These are phyloP conservation scores for Heliamphora pulchella DNA, from an alignment of 179 eudicot genomes.

Conservation along the genomic window DNA sequence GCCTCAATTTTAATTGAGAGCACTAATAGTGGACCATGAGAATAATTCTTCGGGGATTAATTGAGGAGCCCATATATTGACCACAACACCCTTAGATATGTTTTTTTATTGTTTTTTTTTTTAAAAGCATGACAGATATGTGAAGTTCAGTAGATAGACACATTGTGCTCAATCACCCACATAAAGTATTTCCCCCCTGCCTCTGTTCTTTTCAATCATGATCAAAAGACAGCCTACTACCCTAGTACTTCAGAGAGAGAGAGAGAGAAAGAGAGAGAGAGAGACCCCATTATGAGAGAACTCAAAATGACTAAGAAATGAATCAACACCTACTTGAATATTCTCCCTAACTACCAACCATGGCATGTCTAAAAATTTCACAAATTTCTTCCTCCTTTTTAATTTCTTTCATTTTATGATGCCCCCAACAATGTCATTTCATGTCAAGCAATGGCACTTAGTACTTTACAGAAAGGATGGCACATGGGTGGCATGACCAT, in stretches of 20 bases:
- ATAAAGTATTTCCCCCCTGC: background rate
- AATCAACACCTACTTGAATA: no score
- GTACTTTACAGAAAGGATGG: conserved; percentile 47
- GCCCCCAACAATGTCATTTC: conserved; percentile 38
- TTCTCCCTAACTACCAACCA: conserved; percentile 23
- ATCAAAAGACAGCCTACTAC: background rate
- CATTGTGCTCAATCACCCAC: background rate
- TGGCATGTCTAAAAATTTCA: conserved; percentile 14
- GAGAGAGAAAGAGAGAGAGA: no score
- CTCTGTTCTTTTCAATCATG: background rate
- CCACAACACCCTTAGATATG: no score
- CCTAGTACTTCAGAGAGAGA: no score
- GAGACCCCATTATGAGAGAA: no score
- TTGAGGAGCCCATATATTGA: no score
- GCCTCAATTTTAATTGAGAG: no score
- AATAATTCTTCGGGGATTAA: no score
- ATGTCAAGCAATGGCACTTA: conserved; percentile 22
- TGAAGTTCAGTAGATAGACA: conserved; percentile 29
- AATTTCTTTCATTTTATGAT: conserved; percentile 8
- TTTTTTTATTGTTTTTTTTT: no score
- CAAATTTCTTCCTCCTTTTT: background rate
- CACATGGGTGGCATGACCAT: conserved; percentile 37
- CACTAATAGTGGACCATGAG: no score
- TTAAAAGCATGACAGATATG: conserved; percentile 34
- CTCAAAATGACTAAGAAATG: no score